These are phyloP conservation scores for Pholiota molesta DNA, from an alignment of 768 basidiomycete species.

Conservation along the genomic window DNA sequence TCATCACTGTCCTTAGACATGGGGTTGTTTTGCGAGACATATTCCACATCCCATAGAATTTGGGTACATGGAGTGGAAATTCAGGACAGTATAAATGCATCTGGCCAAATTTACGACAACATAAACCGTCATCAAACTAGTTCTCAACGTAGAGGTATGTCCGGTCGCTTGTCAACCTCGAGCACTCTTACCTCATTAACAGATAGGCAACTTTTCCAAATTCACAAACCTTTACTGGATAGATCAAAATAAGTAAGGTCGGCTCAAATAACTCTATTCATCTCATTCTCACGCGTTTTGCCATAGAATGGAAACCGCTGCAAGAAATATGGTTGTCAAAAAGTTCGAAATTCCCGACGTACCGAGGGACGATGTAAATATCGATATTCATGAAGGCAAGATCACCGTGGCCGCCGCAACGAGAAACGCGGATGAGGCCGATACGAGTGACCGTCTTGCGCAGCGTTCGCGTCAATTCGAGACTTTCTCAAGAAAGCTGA, in stretches of 20 bases:
- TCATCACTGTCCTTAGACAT: neutral
- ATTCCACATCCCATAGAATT: neutral
- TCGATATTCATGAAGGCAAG: constrained; percentile 52
- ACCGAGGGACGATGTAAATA: constrained; percentile 48
- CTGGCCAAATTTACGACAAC: neutral
- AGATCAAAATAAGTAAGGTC: no score
- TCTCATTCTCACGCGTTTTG: neutral
- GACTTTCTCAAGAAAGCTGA: neutral
- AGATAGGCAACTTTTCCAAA: no score
- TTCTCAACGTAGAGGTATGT: neutral
- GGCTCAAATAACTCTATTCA: no score
- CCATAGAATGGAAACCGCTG: constrained; percentile 52
- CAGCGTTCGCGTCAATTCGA: neutral
- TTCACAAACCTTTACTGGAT: no score
- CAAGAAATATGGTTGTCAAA: constrained; percentile 52
- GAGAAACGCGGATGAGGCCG: constrained; percentile 31
- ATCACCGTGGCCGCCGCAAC: constrained; percentile 57
- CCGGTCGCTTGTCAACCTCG: no score
- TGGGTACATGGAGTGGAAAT: neutral
- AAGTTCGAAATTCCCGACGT: constrained; percentile 62
- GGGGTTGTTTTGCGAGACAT: neutral
- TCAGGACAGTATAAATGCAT: neutral
- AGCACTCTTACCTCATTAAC: no score
- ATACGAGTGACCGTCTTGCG: constrained; percentile 24
- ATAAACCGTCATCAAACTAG: neutral